phyloP scores from a whole-genome alignment of 1,284 basidiomycete species.

The Ustilago bromivora region DNA sequence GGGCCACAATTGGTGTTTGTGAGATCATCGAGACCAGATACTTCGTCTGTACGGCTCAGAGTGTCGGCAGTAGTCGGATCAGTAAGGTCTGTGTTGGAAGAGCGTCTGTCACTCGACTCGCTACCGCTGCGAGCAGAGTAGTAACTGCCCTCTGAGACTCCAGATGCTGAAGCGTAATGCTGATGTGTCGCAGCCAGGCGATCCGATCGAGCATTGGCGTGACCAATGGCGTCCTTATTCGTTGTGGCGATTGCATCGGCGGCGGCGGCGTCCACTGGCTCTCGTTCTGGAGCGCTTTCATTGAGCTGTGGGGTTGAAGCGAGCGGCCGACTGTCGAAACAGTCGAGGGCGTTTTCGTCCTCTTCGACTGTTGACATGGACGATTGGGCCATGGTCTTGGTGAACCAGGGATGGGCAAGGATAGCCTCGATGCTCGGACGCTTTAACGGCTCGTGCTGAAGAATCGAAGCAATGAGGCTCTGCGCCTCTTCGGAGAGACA shows the following conservation, averaged over 20 bases:
- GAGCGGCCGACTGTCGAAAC: slow-evolving; percentile 21
- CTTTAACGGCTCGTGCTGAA: slow-evolving; percentile 82
- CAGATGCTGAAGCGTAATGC: slow-evolving; percentile 43
- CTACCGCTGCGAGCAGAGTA: slow-evolving; percentile 59
- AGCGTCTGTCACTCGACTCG: slow-evolving; percentile 57
- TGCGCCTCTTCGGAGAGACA: slow-evolving; percentile 86
- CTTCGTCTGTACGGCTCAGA: slow-evolving; percentile 31
- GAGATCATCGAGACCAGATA: slow-evolving; percentile 1
- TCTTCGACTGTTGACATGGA: slow-evolving; percentile 62
- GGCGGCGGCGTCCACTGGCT: neutral
- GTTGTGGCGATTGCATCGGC: neutral
- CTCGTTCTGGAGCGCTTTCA: neutral
- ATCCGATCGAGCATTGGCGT: neutral
- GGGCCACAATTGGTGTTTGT: neutral
- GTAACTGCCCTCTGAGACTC: slow-evolving; percentile 57
- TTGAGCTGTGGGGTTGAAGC: neutral
- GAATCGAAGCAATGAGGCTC: slow-evolving; percentile 81
- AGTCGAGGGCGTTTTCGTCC: slow-evolving; percentile 25
- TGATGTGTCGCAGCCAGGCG: slow-evolving; percentile 3
- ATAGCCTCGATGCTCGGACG: slow-evolving; percentile 87
- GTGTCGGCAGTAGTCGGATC: slow-evolving; percentile 52
- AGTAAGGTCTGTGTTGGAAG: slow-evolving; percentile 51
- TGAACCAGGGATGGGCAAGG: slow-evolving; percentile 89
- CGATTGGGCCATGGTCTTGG: slow-evolving; percentile 46
- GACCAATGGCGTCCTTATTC: neutral